A percentile compares a stretch with the other conserved stretches of the same genome.
Conservation (phyloP, 1,139 yeast species). For the Saccharomyces hybrid region DNA sequence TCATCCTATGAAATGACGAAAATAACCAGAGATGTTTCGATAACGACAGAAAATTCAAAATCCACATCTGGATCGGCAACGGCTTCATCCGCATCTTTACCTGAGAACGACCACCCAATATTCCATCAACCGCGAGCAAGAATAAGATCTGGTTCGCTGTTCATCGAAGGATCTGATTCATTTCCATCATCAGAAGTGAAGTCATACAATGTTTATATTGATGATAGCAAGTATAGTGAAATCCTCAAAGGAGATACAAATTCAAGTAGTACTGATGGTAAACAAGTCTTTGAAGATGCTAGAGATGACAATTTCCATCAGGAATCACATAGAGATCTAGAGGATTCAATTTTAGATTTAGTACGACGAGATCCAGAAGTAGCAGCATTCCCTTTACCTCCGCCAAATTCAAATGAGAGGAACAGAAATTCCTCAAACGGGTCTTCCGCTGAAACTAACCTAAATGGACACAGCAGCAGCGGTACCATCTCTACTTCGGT, state of each 20-base stretch:
- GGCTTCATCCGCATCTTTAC: background rate
- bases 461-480: slow-evolving; percentile 4
- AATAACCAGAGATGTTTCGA: background rate
- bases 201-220: background rate
- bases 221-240: background rate
- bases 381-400: background rate
- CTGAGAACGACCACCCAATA: background rate
- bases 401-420: background rate
- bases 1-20: background rate
- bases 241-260: background rate
- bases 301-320: background rate
- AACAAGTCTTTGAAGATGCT: background rate
- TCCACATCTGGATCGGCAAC: background rate
- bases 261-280: background rate
- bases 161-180: background rate
- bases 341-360: background rate
- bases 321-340: background rate
- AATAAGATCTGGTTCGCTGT: background rate
- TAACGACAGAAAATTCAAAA: background rate
- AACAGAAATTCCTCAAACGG: background rate
- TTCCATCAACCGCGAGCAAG: background rate
- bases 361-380: background rate
- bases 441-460: background rate
- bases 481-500: slow-evolving; percentile 11
- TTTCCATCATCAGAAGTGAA: background rate